These are phyloP conservation scores for Aspergillus jensenii DNA, from an alignment of 2,329 filamentous ascomycete species.

Conservation along the genomic window DNA sequence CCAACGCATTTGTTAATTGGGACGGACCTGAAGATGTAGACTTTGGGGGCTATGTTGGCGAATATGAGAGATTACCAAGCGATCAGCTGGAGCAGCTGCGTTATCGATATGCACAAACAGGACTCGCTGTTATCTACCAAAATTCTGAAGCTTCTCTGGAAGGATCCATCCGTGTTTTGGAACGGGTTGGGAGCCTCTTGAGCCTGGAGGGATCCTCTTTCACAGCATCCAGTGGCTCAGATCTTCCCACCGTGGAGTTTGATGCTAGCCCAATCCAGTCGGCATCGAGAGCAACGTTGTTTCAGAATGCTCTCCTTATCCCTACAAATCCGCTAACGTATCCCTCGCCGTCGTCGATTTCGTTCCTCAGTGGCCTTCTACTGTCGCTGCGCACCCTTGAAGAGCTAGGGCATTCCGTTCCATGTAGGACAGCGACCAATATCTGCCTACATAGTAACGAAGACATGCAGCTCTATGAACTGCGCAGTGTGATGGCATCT, in stretches of 20 bases:
- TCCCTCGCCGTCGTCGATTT: slow-evolving; percentile 39
- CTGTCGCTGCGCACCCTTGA: slow-evolving; percentile 41
- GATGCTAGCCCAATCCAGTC: slow-evolving; percentile 33
- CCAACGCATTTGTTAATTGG: slow-evolving; percentile 57
- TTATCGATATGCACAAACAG: slow-evolving; percentile 57
- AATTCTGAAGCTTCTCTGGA: slow-evolving; percentile 50
- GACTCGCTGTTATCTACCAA: slow-evolving; percentile 60
- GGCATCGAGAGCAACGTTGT: slow-evolving; percentile 40
- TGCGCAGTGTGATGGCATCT: slow-evolving; percentile 54
- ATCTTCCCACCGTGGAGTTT: slow-evolving; percentile 31
- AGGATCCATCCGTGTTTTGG: slow-evolving; percentile 50
- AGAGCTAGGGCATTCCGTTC: slow-evolving; percentile 38
- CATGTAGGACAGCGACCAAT: slow-evolving; percentile 43
- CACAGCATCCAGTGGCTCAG: slow-evolving; percentile 19
- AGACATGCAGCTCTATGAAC: slow-evolving; percentile 53
- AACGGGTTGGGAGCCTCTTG: slow-evolving; percentile 52
- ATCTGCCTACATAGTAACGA: slow-evolving; percentile 54
- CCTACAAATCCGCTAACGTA: slow-evolving; percentile 43
- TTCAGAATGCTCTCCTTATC: slow-evolving; percentile 42
- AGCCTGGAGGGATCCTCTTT: slow-evolving; percentile 49
- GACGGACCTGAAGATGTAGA: slow-evolving; percentile 61
- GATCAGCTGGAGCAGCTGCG: slow-evolving; percentile 45
- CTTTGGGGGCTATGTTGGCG: slow-evolving; percentile 53
- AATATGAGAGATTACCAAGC: slow-evolving; percentile 42
- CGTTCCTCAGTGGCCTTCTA: slow-evolving; percentile 43